Evolutionary conservation across 2,329 filamentous ascomycete species (phyloP), one percentile per base, ranked within the genome.

Genomic region (Cryphonectria carpinicola): DNA sequence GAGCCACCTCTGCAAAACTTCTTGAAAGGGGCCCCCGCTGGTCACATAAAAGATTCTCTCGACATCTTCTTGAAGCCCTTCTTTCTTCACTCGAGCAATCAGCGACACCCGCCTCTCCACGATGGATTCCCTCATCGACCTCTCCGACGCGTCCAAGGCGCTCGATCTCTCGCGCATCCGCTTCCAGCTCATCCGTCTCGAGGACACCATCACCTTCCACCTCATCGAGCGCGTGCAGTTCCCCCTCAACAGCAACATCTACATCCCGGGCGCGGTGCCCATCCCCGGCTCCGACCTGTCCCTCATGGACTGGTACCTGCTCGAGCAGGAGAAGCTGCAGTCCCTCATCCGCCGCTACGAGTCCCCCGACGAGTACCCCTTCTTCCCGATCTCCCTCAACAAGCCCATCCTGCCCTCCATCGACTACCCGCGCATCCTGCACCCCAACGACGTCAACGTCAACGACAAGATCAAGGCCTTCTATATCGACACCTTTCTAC

Each of bases 141-240:
- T 97, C 72, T 93, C 90, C 54, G 93, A 98, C 82, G 89, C 91
- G 78, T 89, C 89, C 75, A 93, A 93, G 84, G 95, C 95, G 22
- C 85, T 99, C 77, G 95, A 98, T 80, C 88, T 99, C 65, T 87
- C 90, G 73, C 94, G 96, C 79, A 99, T 98, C 80, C 93, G 96
- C 74, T 97, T 94, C 82, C 94, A 97, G 81, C 84, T 98, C 73
- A 97, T 97, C 78, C 96, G 96, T 28, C 88, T 98, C 25, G 96
- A 99, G 84, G 96, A 99, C 79, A 98, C 95, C 73, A 98, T 99
- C 79, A 97, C 93, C 75, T 98, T 97, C 82, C 93, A 97, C 82
- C 86, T 99, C 54, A 98, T 98, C 78, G 96, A 99, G 83, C 92
- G 96, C 56, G 95, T 95, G n/a, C 96, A 99, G 81, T 99, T 98